phyloP scores from a whole-genome alignment of 192 early-diverging fungal species.

The Umbelopsis ramanniana region DNA sequence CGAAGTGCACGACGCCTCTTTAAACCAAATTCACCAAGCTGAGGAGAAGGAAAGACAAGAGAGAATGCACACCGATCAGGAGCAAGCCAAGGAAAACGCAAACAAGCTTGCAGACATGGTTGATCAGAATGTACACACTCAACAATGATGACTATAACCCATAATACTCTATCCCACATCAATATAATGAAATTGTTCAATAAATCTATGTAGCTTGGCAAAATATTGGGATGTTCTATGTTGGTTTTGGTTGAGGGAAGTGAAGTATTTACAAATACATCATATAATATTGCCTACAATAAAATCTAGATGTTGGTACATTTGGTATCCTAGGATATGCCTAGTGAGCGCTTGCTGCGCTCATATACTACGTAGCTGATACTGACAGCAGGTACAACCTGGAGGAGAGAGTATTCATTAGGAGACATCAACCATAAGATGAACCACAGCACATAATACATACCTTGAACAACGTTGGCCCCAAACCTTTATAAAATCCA shows the following conservation, averaged over 20 bases:
- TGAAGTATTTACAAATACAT: constrained; percentile 12
- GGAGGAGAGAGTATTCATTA: not conserved
- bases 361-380: constrained; percentile 80
- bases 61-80: constrained; percentile 14
- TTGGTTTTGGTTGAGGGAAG: not conserved
- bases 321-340: constrained; percentile 43
- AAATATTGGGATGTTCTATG: constrained; percentile 8
- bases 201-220: not conserved
- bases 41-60: constrained; percentile 6
- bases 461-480: constrained; percentile 75
- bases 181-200: not conserved
- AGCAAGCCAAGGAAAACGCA: constrained; percentile 19
- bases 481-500: constrained; percentile 80
- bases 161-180: not conserved
- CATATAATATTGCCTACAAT: constrained; percentile 10
- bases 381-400: constrained; percentile 74
- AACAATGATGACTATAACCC: constrained; percentile 2
- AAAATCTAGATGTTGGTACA: constrained; percentile 22
- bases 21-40: constrained; percentile 11
- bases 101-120: constrained; percentile 16
- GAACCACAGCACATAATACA: not conserved
- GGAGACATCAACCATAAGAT: not conserved
- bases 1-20: not conserved
- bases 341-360: constrained; percentile 51
- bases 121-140: not conserved